Percentiles rank a stretch among this genome's conserved stretches.
phyloP scores from a whole-genome alignment of 2,329 filamentous ascomycete species.

The Aspergillus terreus region DNA sequence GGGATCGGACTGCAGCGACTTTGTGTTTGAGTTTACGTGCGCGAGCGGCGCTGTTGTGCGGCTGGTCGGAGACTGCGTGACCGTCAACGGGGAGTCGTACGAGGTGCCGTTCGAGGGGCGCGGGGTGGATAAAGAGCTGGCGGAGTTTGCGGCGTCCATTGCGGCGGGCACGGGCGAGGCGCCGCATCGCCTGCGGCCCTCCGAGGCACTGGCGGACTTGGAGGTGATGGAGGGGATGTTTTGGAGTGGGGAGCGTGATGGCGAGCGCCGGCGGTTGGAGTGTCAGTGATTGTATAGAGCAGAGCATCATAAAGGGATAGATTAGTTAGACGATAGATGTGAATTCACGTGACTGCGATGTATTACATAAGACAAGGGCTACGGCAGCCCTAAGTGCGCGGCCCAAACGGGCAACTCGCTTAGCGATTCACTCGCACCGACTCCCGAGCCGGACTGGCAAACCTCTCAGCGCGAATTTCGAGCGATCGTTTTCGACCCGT shows the following conservation, averaged over 20 bases:
- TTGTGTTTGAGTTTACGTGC: conserved; percentile 49
- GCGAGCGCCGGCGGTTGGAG: conserved; percentile 21
- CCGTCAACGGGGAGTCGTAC: conserved; percentile 33
- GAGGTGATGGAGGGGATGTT: conserved; percentile 42
- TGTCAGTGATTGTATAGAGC: conserved; percentile 17
- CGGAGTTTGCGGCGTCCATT: conserved; percentile 51
- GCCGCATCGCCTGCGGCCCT: conserved; percentile 39
- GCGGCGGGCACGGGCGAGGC: conserved; percentile 38
- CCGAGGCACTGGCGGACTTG: conserved; percentile 53
- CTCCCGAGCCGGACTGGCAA: conserved; percentile 25
- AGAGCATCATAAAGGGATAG: neutral
- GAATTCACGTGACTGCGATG: neutral
- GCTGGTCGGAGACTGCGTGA: conserved; percentile 36
- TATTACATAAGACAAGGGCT: conserved; percentile 1
- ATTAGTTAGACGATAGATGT: neutral
- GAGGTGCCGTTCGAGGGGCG: conserved; percentile 47
- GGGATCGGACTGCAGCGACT: conserved; percentile 50
- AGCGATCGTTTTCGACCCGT: conserved; percentile 35
- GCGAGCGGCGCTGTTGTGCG: conserved; percentile 48
- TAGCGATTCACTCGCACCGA: conserved; percentile 33
- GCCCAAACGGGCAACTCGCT: conserved; percentile 24
- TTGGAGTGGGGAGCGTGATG: conserved; percentile 28
- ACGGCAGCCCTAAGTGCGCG: conserved; percentile 19
- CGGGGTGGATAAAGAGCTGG: conserved; percentile 52
- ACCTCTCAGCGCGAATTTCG: conserved; percentile 36